Percentiles rank a stretch among this genome's conserved stretches.
phyloP scores from a whole-genome alignment of 2,329 filamentous ascomycete genomes.

The Cadophora sp. region DNA sequence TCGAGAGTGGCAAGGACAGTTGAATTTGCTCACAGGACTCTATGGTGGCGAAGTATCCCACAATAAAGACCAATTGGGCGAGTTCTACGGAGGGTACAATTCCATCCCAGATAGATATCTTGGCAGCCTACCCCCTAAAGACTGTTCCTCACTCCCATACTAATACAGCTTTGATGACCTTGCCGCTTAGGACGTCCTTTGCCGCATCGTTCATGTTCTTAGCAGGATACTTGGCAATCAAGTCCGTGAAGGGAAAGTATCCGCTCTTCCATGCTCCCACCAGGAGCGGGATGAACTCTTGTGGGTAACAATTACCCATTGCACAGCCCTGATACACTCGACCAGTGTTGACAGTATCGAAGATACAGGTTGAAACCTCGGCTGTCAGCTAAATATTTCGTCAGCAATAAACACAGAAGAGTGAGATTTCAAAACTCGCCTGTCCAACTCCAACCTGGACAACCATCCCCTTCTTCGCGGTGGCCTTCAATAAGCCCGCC shows the following conservation, averaged over 20 bases:
- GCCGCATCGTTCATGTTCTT: conserved; percentile 34
- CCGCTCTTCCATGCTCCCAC: conserved; percentile 31
- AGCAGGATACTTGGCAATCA: conserved; percentile 31
- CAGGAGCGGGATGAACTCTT: conserved; percentile 35
- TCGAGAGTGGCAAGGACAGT: not conserved
- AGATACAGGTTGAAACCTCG: conserved; percentile 28
- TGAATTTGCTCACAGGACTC: not conserved
- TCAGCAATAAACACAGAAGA: not conserved
- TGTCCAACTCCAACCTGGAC: conserved; percentile 35
- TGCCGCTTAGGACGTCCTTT: conserved; percentile 31
- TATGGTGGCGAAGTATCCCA: too few species aligned
- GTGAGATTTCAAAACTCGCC: not conserved
- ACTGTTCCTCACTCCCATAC: conserved; percentile 16
- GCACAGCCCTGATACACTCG: conserved; percentile 32
- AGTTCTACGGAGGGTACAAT: too few species aligned
- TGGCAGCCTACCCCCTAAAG: not conserved
- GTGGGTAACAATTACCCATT: conserved; percentile 38
- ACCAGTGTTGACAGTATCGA: conserved; percentile 33
- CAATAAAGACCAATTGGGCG: too few species aligned
- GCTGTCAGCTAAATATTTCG: conserved; percentile 27
- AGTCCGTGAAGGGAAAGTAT: conserved; percentile 35
- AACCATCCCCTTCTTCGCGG: conserved; percentile 32
- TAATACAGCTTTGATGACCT: conserved; percentile 35
- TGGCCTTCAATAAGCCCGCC: conserved; percentile 28
- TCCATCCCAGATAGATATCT: too few species aligned